Evolutionary conservation across 306 rosid species (phyloP).

Genomic region (Vigna mungo): DNA sequence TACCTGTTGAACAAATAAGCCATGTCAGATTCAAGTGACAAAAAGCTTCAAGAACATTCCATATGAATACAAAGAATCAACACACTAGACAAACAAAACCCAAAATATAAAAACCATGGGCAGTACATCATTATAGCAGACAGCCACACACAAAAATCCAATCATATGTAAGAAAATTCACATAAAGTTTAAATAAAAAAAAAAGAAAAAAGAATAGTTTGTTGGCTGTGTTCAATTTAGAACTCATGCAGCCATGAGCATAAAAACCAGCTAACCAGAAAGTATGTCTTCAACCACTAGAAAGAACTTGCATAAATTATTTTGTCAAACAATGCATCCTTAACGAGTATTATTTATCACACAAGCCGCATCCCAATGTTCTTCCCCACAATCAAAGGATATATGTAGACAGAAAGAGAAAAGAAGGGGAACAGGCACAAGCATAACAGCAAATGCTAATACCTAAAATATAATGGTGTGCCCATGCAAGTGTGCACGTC

Average conservation of each 20-base stretch:
- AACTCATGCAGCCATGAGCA: not conserved
- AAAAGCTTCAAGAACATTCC: not conserved
- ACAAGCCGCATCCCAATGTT: not conserved
- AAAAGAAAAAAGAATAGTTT: not conserved
- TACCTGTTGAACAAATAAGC: slow-evolving; percentile 61
- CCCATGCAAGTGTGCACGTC: not conserved
- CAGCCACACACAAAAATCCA: not conserved
- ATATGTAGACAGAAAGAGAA: not conserved
- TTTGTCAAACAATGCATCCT: slow-evolving; percentile 3
- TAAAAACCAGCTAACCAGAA: not conserved
- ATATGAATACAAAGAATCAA: slow-evolving; percentile 27
- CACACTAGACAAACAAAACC: not conserved
- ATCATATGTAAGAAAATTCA: not conserved
- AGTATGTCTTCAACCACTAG: not conserved
- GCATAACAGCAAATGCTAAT: slow-evolving; percentile 2
- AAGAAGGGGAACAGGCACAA: not conserved
- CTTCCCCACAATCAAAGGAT: slow-evolving; percentile 4
- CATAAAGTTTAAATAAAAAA: not conserved
- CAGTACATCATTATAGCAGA: not conserved
- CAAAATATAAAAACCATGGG: not conserved
- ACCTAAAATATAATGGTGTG: not conserved
- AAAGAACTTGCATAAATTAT: not conserved
- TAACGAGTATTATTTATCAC: slow-evolving; percentile 25
- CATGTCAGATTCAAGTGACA: slow-evolving; percentile 32
- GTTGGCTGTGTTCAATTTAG: not conserved